Conservation (phyloP, 345 rosid genomes). For the Combretum micranthum region DNA sequence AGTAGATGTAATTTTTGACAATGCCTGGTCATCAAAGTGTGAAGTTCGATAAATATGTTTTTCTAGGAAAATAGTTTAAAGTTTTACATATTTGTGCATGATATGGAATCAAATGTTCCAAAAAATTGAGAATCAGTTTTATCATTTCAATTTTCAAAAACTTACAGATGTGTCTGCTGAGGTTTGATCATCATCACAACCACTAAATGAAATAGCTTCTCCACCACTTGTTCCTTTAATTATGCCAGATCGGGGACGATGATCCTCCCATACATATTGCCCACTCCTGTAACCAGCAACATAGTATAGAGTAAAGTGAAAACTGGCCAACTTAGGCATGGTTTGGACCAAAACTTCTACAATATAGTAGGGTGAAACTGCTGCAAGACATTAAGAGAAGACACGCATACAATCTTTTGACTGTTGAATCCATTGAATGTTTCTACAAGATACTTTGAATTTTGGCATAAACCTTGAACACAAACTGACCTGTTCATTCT, state of each 20-base stretch:
- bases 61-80: neutral
- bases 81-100: neutral
- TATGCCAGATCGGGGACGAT: conserved; percentile 74
- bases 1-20: conserved; percentile 72
- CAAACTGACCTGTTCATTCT: conserved; percentile 62
- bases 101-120: neutral
- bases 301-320: neutral
- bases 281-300: conserved; percentile 39
- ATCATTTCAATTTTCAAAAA: conserved; percentile 5
- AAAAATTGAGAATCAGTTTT: neutral
- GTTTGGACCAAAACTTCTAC: too few species aligned
- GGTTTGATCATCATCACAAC: conserved; percentile 88
- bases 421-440: too few species aligned
- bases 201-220: conserved; percentile 76
- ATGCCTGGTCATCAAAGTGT: conserved; percentile 38
- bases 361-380: too few species aligned
- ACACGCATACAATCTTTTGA: too few species aligned
- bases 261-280: conserved; percentile 73
- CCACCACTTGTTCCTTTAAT: conserved; percentile 93
- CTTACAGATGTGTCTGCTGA: conserved; percentile 88
- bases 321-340: too few species aligned
- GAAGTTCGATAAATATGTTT: neutral
- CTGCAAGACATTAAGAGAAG: too few species aligned
- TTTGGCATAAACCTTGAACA: neutral
- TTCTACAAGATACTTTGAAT: neutral